phyloP scores from a whole-genome alignment of 75 land plant genomes.

The Pinus albicaulis region DNA sequence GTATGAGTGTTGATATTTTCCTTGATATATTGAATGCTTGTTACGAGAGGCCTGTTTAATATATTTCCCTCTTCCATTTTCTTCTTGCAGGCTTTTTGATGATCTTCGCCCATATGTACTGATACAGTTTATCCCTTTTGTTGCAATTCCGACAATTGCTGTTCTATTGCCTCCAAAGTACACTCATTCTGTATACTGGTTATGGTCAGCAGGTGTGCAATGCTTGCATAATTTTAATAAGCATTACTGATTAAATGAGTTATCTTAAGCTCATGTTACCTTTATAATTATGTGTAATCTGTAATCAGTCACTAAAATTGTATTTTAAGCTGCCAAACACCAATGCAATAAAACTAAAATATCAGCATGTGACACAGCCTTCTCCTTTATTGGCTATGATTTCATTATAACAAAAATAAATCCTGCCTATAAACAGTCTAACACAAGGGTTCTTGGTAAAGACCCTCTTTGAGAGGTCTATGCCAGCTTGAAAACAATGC shows the following conservation, averaged over 20 bases:
- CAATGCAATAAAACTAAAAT: background rate
- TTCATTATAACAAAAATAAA: background rate
- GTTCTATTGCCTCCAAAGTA: conserved; percentile 63
- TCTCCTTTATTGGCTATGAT: background rate
- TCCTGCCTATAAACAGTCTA: background rate
- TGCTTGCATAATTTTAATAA: conserved; percentile 5
- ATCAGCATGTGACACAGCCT: background rate
- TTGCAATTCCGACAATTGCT: conserved; percentile 67
- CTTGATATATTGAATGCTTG: background rate
- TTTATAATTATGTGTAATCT: background rate
- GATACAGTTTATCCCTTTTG: conserved; percentile 63
- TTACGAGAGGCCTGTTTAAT: background rate
- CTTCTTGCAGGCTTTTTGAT: conserved; percentile 61
- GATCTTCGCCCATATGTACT: conserved; percentile 70
- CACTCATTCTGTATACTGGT: conserved; percentile 75
- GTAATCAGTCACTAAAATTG: background rate
- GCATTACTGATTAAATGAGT: background rate
- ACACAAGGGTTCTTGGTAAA: background rate
- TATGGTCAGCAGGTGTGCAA: conserved; percentile 69
- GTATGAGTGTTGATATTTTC: background rate
- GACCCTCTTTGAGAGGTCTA: background rate
- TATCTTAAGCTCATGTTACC: background rate
- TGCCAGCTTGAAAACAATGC: background rate
- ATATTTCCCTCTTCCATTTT: conserved; percentile 10
- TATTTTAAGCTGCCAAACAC: background rate